phyloP scores from a whole-genome alignment of 2,329 filamentous ascomycete genomes.

The Fusarium euwallaceae region DNA sequence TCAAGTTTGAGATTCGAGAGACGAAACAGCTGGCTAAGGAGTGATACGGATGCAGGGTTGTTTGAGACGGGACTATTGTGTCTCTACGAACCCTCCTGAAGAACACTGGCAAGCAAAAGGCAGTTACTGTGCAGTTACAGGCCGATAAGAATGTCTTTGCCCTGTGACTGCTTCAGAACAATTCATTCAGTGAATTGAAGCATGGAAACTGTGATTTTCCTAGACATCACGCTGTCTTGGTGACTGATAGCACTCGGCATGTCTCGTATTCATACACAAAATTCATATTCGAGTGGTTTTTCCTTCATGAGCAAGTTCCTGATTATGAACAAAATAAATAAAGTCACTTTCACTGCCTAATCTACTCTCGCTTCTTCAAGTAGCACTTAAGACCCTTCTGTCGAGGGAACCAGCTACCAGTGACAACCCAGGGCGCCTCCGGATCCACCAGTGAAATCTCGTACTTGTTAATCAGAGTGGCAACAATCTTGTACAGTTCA shows the following conservation, averaged over 20 bases:
- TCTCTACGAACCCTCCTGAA: neutral
- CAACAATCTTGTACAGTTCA: constrained; percentile 53
- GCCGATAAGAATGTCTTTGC: neutral
- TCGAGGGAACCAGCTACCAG: constrained; percentile 21
- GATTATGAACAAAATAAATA: neutral
- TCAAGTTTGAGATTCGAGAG: constrained; percentile 42
- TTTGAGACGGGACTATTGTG: neutral
- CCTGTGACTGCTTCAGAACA: neutral
- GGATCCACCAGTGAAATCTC: constrained; percentile 52
- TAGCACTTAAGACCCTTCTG: constrained; percentile 13
- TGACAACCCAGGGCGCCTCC: neutral
- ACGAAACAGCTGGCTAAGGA: neutral
- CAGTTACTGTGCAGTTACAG: neutral
- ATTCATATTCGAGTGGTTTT: no score
- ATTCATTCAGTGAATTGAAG: neutral
- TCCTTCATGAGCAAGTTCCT: neutral
- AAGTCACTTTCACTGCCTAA: neutral
- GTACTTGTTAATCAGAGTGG: constrained; percentile 61
- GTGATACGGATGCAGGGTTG: neutral
- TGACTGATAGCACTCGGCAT: no score
- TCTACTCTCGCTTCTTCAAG: neutral
- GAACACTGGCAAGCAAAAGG: neutral
- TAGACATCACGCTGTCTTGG: no score
- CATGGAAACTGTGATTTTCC: no score
- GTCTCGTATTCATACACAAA: no score